Evolutionary conservation across 805 yeast species (phyloP), one percentile per base, ranked within the genome.

Genomic region (Saccharomycopsis schoenii): DNA sequence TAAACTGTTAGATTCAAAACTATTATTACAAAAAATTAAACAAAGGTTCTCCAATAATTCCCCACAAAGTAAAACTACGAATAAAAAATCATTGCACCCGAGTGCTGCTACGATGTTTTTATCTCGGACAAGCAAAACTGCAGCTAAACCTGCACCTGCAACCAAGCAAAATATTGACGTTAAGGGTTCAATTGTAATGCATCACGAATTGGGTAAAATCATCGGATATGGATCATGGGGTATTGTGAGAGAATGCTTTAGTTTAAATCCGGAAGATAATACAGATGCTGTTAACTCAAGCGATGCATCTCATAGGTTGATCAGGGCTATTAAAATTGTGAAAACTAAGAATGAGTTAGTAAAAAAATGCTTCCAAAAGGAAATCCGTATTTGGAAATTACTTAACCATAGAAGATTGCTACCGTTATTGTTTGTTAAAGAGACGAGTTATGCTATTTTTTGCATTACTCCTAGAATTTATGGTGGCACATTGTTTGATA

Each of bases 191-290:
- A 70, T 79, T 25, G 82, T 90, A 1, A 66, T 86, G 74, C 84
- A 82, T 15, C 83, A 83, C 66, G 78, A 73, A 39, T 69, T 91
- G 37, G 96, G 96, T 1, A 83, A 83, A 66, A 80, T 86, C 11
- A 85, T 90, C 64, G 97, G 97, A 1, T 83, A 82, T 69, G 97
- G 97, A 14, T 96, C 96, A 0, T 92, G 94, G 87, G 96, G 97
- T 11, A 80, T 85, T 36, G 86, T 91, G 11, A 75, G 96, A 61
- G 93, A 88, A 69, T 88, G 93, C 64, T 71, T 68, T 9, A 64
- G 71, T 15, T 61, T 66, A 14, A 69, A 68, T 25, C 66, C 63
- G 6, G 72, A 72, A 52, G 70, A 70, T 15, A 52, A 66, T 19
- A 70, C 70, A 17, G 69, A 71, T 3, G 63, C 66, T n/a, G 37